Conservation (phyloP, 768 basidiomycete species). For the Paxillus involutus region DNA sequence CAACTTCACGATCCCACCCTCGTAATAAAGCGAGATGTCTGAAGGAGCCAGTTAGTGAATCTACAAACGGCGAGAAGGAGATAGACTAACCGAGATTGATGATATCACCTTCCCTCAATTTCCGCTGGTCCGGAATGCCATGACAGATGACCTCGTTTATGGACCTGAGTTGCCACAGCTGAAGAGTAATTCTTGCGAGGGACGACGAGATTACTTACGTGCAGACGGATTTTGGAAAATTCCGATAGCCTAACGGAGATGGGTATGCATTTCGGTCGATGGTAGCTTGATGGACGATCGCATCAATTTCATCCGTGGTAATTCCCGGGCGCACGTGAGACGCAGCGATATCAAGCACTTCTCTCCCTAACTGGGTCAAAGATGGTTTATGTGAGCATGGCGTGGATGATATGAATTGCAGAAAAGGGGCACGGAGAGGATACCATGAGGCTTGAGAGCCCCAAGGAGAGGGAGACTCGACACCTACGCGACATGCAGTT, state of each 20-base stretch:
- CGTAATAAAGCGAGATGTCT: slow-evolving; percentile 82
- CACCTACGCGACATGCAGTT: slow-evolving; percentile 75
- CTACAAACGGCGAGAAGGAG: slow-evolving; percentile 5
- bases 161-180: slow-evolving; percentile 49
- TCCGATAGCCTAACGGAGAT: slow-evolving; percentile 87
- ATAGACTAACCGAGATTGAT: slow-evolving; percentile 78
- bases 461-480: not conserved
- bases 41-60: slow-evolving; percentile 14
- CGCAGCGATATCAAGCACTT: slow-evolving; percentile 92
- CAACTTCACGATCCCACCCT: slow-evolving; percentile 47
- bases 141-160: slow-evolving; percentile 97
- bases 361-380: slow-evolving; percentile 67
- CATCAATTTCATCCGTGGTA: slow-evolving; percentile 94
- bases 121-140: slow-evolving; percentile 88
- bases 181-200: not conserved
- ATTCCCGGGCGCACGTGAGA: slow-evolving; percentile 86
- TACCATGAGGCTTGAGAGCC: not conserved
- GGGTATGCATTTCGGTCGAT: slow-evolving; percentile 93
- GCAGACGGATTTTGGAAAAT: slow-evolving; percentile 96
- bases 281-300: slow-evolving; percentile 87
- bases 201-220: slow-evolving; percentile 54
- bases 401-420: not conserved
- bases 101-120: slow-evolving; percentile 90
- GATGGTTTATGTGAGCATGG: not conserved
- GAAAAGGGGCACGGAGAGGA: not conserved